These are phyloP conservation scores for Cenchrus americanus DNA, from an alignment of 176 grass and related monocot species.

Conservation along the genomic window DNA sequence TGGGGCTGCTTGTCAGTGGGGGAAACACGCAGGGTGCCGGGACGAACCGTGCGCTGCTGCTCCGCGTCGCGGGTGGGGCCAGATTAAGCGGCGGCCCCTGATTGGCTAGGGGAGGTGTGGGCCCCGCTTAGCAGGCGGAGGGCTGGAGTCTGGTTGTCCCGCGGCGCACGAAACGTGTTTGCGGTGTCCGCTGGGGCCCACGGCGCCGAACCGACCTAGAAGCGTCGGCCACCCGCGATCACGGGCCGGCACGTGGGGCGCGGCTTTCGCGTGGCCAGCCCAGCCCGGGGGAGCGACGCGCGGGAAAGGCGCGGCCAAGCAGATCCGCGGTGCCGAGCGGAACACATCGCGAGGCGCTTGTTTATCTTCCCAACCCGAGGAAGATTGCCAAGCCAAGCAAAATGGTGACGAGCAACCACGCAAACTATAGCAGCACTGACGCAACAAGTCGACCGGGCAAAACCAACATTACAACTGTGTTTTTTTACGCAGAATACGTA, in stretches of 20 bases:
- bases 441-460: background rate
- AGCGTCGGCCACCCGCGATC: constrained; percentile 27
- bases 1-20: background rate
- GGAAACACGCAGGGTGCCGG: accelerated
- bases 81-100: constrained; percentile 3
- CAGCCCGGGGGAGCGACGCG: background rate
- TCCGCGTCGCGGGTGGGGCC: background rate
- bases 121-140: constrained; percentile 5
- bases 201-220: constrained; percentile 46
- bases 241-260: constrained; percentile 34
- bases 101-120: background rate
- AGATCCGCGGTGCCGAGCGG: background rate
- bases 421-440: background rate
- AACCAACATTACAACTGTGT: background rate
- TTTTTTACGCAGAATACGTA: too few relatives aligned
- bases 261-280: constrained; percentile 30
- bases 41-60: background rate
- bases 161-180: constrained; percentile 41
- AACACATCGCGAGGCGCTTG: background rate
- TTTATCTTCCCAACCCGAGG: too few relatives aligned
- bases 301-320: too few relatives aligned
- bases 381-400: background rate
- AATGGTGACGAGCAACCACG: background rate
- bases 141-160: background rate
- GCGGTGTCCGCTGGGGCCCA: constrained; percentile 32